phyloP scores from a whole-genome alignment of 1,284 basidiomycete genomes.

The Tetrapyrgos nigripes region DNA sequence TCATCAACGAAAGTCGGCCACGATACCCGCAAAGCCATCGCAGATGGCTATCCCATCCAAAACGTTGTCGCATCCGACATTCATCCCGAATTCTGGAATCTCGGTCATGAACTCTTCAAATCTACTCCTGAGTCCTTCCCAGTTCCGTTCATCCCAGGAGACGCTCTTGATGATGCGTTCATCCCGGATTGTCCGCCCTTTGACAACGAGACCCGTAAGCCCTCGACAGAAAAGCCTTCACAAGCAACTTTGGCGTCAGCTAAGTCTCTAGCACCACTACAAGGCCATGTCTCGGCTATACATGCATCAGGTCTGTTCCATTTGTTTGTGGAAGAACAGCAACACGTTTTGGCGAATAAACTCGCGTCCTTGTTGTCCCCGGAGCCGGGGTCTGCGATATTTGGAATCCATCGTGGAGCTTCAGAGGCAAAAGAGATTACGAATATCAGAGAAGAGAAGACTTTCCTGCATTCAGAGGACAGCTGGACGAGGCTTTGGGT shows the following conservation, averaged over 20 bases:
- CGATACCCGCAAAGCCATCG: slow-evolving; percentile 39
- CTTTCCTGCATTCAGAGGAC: slow-evolving; percentile 29
- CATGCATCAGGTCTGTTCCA: slow-evolving; percentile 56
- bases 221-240: slow-evolving; percentile 32
- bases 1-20: slow-evolving; percentile 36
- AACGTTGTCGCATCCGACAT: slow-evolving; percentile 41
- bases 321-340: slow-evolving; percentile 51
- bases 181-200: slow-evolving; percentile 30
- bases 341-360: slow-evolving; percentile 44
- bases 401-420: slow-evolving; percentile 33
- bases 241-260: slow-evolving; percentile 29
- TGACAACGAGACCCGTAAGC: slow-evolving; percentile 28
- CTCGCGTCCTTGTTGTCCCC: slow-evolving; percentile 43
- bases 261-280: slow-evolving; percentile 46
- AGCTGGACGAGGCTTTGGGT: slow-evolving; percentile 43
- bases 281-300: slow-evolving; percentile 49
- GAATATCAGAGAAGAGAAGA: slow-evolving; percentile 2
- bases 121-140: slow-evolving; percentile 36
- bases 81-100: slow-evolving; percentile 29
- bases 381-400: slow-evolving; percentile 35
- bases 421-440: slow-evolving; percentile 23
- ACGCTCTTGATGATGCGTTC: slow-evolving; percentile 39
- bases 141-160: slow-evolving; percentile 42
- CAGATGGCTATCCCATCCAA: slow-evolving; percentile 41
- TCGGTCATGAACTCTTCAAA: slow-evolving; percentile 25